Evolutionary conservation across 1,139 yeast species (phyloP).

Genomic region (Geotrichum phurueaensis): DNA sequence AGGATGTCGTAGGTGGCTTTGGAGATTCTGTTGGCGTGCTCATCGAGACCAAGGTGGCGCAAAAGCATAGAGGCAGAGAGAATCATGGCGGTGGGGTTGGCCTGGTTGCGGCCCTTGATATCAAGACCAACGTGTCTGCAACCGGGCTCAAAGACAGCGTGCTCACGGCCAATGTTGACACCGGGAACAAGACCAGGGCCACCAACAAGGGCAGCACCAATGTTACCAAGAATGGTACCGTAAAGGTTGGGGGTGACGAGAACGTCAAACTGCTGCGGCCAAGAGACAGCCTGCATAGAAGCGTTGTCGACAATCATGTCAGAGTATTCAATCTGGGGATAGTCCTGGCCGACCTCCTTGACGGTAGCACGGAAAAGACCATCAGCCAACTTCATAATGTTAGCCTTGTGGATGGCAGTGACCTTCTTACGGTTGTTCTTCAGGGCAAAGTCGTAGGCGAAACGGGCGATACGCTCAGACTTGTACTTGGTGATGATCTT

Average conservation of each 20-base stretch:
- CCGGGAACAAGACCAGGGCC: constrained; percentile 99
- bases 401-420: constrained; percentile 97
- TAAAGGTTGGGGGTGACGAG: constrained; percentile 96
- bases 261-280: constrained; percentile 97
- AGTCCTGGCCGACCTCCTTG: constrained; percentile 82
- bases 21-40: constrained; percentile 77
- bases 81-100: constrained; percentile 98
- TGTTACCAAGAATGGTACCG: constrained; percentile 95
- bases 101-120: constrained; percentile 87
- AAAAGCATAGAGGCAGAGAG: constrained; percentile 84
- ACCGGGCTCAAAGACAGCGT: constrained; percentile 98
- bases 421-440: constrained; percentile 88
- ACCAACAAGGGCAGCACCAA: constrained; percentile 97
- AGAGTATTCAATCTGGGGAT: constrained; percentile 76
- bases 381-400: constrained; percentile 97
- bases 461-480: constrained; percentile 95
- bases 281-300: constrained; percentile 97
- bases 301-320: constrained; percentile 98
- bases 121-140: constrained; percentile 99
- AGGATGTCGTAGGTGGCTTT: constrained; percentile 84
- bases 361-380: constrained; percentile 95
- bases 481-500: constrained; percentile 92
- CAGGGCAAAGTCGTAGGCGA: constrained; percentile 92
- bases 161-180: constrained; percentile 95
- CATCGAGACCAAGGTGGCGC: constrained; percentile 88